phyloP scores from a whole-genome alignment of 1,139 yeast species.

The Taphrina sp. region DNA sequence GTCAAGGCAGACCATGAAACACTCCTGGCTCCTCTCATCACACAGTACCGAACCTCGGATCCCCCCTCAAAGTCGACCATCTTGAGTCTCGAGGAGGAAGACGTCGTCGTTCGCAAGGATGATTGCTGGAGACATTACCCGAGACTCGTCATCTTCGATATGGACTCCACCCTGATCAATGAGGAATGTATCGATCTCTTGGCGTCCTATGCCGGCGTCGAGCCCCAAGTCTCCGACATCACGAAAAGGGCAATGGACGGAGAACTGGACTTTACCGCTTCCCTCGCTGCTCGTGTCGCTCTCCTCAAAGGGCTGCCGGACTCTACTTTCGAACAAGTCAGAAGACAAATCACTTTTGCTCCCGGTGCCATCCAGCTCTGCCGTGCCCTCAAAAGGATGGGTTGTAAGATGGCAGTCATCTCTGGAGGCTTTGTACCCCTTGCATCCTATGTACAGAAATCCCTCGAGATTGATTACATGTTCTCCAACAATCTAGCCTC shows the following conservation, averaged over 20 bases:
- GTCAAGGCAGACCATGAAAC: slow-evolving; percentile 4
- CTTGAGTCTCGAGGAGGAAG: slow-evolving; percentile 11
- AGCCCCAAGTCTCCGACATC: slow-evolving; percentile 66
- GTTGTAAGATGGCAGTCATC: slow-evolving; percentile 76
- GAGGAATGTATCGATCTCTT: slow-evolving; percentile 96
- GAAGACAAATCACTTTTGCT: slow-evolving; percentile 66
- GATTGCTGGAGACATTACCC: slow-evolving; percentile 27
- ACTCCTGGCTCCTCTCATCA: slow-evolving; percentile 12
- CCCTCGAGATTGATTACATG: slow-evolving; percentile 77
- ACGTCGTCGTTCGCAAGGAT: slow-evolving; percentile 16
- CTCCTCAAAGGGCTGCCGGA: slow-evolving; percentile 78
- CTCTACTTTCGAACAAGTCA: slow-evolving; percentile 75
- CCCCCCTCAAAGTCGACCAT: slow-evolving; percentile 11
- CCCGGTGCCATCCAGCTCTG: slow-evolving; percentile 78
- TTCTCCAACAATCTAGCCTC: slow-evolving; percentile 65
- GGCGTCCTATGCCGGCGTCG: slow-evolving; percentile 83
- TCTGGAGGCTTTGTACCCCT: slow-evolving; percentile 94
- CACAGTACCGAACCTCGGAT: slow-evolving; percentile 4
- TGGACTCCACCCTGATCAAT: slow-evolving; percentile 95
- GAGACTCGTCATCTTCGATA: slow-evolving; percentile 81
- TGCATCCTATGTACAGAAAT: slow-evolving; percentile 69
- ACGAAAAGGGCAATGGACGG: slow-evolving; percentile 98
- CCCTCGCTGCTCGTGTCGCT: slow-evolving; percentile 69
- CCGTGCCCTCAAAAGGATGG: slow-evolving; percentile 58
- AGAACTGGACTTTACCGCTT: slow-evolving; percentile 84